Percentiles rank a stretch among this genome's conserved stretches.
These are phyloP conservation scores for Pseudogymnoascus sp. DNA, from an alignment of 2,329 filamentous ascomycete genomes.

Conservation along the genomic window DNA sequence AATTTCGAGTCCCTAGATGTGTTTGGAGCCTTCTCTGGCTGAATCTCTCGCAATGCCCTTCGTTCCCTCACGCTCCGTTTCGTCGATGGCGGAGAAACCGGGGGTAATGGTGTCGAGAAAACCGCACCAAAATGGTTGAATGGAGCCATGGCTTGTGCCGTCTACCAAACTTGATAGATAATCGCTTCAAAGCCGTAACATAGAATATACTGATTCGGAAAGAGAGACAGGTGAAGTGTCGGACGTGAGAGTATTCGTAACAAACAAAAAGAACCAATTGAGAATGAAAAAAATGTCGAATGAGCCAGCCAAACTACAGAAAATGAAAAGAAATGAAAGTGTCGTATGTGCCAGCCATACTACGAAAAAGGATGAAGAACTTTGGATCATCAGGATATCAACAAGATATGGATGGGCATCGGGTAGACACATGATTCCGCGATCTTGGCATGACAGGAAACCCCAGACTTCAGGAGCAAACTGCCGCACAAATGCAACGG, in stretches of 20 bases:
- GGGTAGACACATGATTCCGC: neutral
- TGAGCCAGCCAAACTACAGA: constrained; percentile 5
- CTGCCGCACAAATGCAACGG: constrained; percentile 5
- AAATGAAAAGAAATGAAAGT: constrained; percentile 4
- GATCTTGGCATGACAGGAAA: neutral
- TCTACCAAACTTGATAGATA: neutral
- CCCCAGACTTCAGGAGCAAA: constrained; percentile 3
- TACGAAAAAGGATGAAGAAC: constrained; percentile 4
- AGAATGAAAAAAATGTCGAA: constrained; percentile 7
- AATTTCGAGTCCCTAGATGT: neutral
- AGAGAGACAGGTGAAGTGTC: neutral
- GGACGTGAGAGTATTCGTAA: neutral
- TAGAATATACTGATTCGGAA: neutral
- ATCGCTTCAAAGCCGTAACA: neutral
- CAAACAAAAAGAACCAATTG: constrained; percentile 3
- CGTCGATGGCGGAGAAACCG: neutral
- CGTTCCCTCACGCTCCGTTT: neutral
- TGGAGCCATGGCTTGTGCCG: neutral
- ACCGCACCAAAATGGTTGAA: neutral
- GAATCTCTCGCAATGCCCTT: neutral
- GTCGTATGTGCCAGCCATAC: constrained; percentile 5
- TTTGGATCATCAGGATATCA: neutral
- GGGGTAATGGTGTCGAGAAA: neutral
- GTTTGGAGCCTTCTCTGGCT: neutral
- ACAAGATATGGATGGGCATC: constrained; percentile 1